A percentile compares a stretch with the other conserved stretches of the same genome.
phyloP scores from a whole-genome alignment of 2,329 filamentous ascomycete species.

The Xylariaceae sp. region DNA sequence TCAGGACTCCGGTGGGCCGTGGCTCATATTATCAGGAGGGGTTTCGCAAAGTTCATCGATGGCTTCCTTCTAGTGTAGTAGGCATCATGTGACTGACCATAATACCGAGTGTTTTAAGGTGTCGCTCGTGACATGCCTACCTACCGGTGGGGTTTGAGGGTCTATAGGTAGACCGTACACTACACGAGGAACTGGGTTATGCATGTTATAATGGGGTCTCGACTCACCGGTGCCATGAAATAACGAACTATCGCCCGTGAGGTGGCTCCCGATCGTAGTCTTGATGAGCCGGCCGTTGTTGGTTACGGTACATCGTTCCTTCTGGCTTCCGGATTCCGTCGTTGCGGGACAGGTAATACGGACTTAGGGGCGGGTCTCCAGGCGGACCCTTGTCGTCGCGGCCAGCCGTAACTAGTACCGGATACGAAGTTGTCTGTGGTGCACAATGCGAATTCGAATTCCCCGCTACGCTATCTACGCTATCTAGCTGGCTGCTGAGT shows the following conservation, averaged over 20 bases:
- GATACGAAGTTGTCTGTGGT: no score
- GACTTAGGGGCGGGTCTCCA: neutral
- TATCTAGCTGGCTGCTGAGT: constrained; percentile 10
- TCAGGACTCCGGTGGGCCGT: constrained; percentile 11
- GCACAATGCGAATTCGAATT: constrained; percentile 6
- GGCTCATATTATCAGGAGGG: neutral
- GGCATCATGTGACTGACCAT: no score
- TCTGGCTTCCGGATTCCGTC: constrained; percentile 1
- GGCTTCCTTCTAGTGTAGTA: no score
- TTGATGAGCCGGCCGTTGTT: constrained; percentile 1
- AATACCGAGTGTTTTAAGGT: no score
- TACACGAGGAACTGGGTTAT: neutral
- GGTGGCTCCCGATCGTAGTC: neutral
- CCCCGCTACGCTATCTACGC: neutral
- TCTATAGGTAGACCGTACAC: no score
- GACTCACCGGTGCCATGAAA: neutral
- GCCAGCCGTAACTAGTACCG: constrained; percentile 1
- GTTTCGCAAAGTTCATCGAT: neutral
- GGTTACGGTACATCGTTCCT: neutral
- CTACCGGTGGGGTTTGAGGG: no score
- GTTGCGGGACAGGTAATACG: neutral
- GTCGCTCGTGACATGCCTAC: neutral
- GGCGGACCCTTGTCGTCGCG: neutral
- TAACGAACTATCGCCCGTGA: neutral
- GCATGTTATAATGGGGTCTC: neutral